Evolutionary conservation across 2,329 filamentous ascomycete genomes (phyloP), one percentile per base, ranked within the genome.

Genomic region (Sclerotinia minor): DNA sequence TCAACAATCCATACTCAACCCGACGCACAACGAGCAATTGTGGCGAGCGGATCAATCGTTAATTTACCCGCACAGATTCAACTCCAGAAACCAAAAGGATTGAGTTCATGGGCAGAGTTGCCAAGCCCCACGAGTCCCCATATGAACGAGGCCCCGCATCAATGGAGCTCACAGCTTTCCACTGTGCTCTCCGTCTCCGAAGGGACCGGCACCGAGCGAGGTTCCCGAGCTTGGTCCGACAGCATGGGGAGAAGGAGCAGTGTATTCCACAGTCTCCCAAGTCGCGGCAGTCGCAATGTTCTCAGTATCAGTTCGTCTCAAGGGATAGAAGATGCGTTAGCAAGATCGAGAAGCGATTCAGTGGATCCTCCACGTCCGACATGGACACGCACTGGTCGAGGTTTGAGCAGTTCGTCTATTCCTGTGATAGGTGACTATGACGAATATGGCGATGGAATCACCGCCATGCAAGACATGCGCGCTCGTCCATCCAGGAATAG

Each of bases 111-210:
- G 76, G 74, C 75, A 71, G 73, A 75, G 68, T 72, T 73, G 68
- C 72, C 72, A 71, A 68, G 70, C 65, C 70, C 67, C 68, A 71
- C 72, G 69, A 74, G 75, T 67, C 74, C 76, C 73, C 78, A 76
- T 72, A 85, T 85, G 81, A 74, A 83, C 71, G 75, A 81, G 58
- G 77, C 81, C 68, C 81, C 82, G 67, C 85, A 87, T 74, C 84
- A 85, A 81, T 88, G 86, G 85, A 87, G 85, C 77, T 84, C 84
- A 55, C 85, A 87, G 76, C 80, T 89, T 53, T 89, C 87, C 50
- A 87, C 86, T 55, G 86, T 89, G 69, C 80, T 84, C 77, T 89
- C 87, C 45, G 87, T 87, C 75, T 85, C 84, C 74, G 87, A 89
- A 70, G 80, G 78, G 54, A 52, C 29, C 26, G 80, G 78, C 47